Base-by-base conservation (phyloP, 2,329 filamentous ascomycete genomes). In the Claviceps sp. region DNA sequence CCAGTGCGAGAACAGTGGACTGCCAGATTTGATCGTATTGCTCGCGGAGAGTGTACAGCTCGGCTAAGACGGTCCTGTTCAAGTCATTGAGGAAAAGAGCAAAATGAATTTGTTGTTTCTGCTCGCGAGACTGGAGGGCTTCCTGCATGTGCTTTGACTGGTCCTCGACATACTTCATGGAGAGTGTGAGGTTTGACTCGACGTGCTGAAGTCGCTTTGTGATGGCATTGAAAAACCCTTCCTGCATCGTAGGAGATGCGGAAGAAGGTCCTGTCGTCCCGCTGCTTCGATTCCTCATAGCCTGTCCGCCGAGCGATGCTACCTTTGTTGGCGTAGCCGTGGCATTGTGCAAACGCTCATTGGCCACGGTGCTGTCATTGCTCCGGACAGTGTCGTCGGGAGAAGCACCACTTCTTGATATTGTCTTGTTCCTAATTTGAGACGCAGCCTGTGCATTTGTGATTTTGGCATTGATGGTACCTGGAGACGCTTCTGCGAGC, bases 1-100 rank as follows among this genome's bases (percentile, higher is more conserved):
- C 89, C 14, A 97, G 79, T 34, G 94, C 90, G 52, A 95, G 84
- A 22, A 96, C 85, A 11, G 94, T 96, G 19, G 87, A 91, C 67
- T 95, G 90, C 90, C 91, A 97, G 13, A 97, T 82, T 62, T 96
- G 88, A 63, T 97, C 91, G 66, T 97, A 97, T 65, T 96, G 87
- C 54, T 84, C 81, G 50, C 88, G 80, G 56, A 93, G 85, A 48
- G 77, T 81, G 56, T 81, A 81, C 39, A 95, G 73, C 65, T 98
- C 93, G 16, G 80, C 76, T 41, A 95, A 76, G 1, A 97, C 89
- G 0, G 90, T 96, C 47, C 74, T 76, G 65, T 98, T 98, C n/a
- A 98, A 75, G 40, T 81, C 81, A 55, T 89, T 81, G 14, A 97
- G 75, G 62, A 96, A 96, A 1, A 76, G 74, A 22, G 85, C 83